Evolutionary conservation across 1,139 yeast genomes (phyloP), one percentile per base, ranked within the genome.

Genomic region (Maudiozyma humilis): DNA sequence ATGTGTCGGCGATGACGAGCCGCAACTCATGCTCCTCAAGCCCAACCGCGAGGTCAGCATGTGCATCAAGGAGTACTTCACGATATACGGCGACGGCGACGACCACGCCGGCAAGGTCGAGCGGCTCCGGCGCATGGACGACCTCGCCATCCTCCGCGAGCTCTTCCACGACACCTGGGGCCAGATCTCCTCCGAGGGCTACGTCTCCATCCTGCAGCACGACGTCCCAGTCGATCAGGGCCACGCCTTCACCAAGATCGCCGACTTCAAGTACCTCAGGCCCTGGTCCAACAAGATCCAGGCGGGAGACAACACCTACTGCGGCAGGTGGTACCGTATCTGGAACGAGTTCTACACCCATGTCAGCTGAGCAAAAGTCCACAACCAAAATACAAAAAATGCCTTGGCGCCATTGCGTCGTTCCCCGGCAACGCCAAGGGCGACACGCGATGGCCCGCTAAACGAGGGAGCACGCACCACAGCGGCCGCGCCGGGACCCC

Each of bases 61-160:
- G 57, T 62, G 64, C 43, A 50, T 62, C n/a, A 53, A 51, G 33
- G 66, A 62, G 43, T 60, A 50, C 43, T 56, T 62, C 42, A 60
- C 64, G 3, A 51, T 58, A 7, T 62, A 62, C 47, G 55, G 54
- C 13, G 46, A 48, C 40, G 52, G 50, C 40, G 51, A 50, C n/a
- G 52, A 50, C 13, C 14, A 27, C 1, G n/a, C n/a, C 10, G 27
- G 27, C 6, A 51, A 52, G 38, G 44, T 51, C 14, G 38, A 45
- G 8, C 54, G 51, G 42, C 35, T 55, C 13, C 42, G 40, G 13
- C 40, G 42, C 20, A 46, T 52, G 48, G 50, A 43, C 31, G 63
- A 56, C 45, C 47, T 44, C 19, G 55, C 51, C 30, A 54, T 59
- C 0, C 41, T 62, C 36, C 51, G 45, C 25, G 57, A 53, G 27